Evolutionary conservation across 2,329 filamentous ascomycete species (phyloP), one percentile per base, ranked within the genome.

Genomic region (Beauveria sp.): DNA sequence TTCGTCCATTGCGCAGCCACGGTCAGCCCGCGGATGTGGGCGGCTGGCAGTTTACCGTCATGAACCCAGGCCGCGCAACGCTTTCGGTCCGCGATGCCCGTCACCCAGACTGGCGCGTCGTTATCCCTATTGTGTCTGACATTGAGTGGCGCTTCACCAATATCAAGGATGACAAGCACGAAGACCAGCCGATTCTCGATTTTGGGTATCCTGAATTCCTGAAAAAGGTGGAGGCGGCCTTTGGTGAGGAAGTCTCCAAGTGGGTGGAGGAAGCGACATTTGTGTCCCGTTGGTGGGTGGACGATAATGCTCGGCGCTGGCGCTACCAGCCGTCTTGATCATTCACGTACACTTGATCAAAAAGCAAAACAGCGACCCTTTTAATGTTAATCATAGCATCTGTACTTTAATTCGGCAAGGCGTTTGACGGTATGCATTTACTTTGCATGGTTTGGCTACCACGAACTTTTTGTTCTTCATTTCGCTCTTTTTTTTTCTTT

Each of bases 21-120:
- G 55, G 64, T 14, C 62, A 63, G 2, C 10, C 55, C 34, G 63
- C 63, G 1, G 64, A 68, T 3, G 63, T 67, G 18, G 70, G 68
- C 5, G 64, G 70, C 46, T 74, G 72, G 72, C 71, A 73, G 20
- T 72, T 72, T 26, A 71, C 70, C 3, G 67, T 73, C 7, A 67
- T 69, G 2, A 74, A 73, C 24, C 71, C 72, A 0, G 72, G 72
- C 5, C 66, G 71, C 6, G 69, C 70, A 5, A 71, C 72, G 69
- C 62, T 74, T 0, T 67, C 67, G 0, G 70, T 74, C 8, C 70
- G 72, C 12, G 71, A 73, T 55, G 67, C 69, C 14, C 67, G 69
- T 5, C 64, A 71, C 10, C 65, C 68, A 3, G 58, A 69, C 7
- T 66, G 71, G 55, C 70, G 68, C 34, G 60, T 74, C 16, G 67